A percentile compares a stretch with the other conserved stretches of the same genome.
Conservation (phyloP, 1,284 basidiomycete species). For the Rhodotorula sp. region DNA sequence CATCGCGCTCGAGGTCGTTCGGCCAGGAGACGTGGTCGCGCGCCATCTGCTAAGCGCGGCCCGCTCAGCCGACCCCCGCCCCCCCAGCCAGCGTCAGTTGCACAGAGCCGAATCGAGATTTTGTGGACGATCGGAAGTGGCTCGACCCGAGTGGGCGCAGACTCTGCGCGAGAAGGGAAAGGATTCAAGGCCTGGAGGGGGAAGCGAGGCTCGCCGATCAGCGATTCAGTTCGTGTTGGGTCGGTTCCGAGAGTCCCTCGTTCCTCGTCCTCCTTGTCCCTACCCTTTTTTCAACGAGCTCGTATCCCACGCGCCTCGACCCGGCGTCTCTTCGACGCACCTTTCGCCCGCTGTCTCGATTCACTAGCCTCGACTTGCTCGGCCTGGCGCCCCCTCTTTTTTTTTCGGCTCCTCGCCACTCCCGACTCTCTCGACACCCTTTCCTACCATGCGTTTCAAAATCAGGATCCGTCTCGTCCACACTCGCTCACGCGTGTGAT, state of each 20-base stretch:
- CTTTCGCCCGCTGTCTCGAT: not conserved
- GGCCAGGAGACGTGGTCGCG: constrained; percentile 24
- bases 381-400: not conserved
- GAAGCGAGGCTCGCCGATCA: constrained; percentile 4
- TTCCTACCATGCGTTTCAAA: no score
- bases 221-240: constrained; percentile 27
- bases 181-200: no score
- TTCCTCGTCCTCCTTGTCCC: not conserved
- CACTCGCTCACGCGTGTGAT: not conserved
- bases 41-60: constrained; percentile 11
- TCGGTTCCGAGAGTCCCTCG: not conserved
- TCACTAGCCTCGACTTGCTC: constrained; percentile 4
- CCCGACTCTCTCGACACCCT: no score
- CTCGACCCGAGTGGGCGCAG: not conserved
- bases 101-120: not conserved
- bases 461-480: not conserved
- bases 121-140: not conserved
- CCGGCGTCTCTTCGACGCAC: not conserved
- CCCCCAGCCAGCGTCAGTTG: constrained; percentile 1
- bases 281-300: no score
- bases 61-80: not conserved
- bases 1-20: constrained; percentile 17
- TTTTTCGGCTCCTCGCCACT: no score
- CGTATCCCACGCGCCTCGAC: not conserved
- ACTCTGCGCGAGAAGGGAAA: not conserved